Percentiles rank a stretch among this genome's conserved stretches.
These are phyloP conservation scores for Bipolaris victoriae DNA, from an alignment of 2,329 filamentous ascomycete genomes.

Conservation along the genomic window DNA sequence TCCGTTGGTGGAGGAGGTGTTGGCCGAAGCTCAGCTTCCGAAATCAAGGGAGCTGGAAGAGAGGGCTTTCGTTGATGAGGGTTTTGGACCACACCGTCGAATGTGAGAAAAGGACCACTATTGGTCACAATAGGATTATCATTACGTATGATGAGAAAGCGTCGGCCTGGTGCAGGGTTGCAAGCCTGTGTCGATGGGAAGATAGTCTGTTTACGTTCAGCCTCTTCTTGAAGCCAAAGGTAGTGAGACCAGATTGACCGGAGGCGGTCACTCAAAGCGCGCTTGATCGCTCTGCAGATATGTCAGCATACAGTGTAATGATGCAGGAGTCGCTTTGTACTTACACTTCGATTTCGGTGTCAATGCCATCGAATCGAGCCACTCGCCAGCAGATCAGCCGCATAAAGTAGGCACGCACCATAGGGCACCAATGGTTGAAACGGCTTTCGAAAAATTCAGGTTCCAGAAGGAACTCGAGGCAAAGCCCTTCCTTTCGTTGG, in stretches of 20 bases:
- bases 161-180: slow-evolving; percentile 81
- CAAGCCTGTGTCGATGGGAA: slow-evolving; percentile 80
- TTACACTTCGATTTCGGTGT: slow-evolving; percentile 70
- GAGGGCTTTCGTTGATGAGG: slow-evolving; percentile 43
- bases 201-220: slow-evolving; percentile 62
- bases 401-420: slow-evolving; percentile 94
- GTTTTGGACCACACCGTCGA: slow-evolving; percentile 63
- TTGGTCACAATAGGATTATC: slow-evolving; percentile 66
- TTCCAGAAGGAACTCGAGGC: slow-evolving; percentile 75
- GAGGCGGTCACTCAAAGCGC: slow-evolving; percentile 70
- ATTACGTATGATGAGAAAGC: slow-evolving; percentile 86
- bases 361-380: slow-evolving; percentile 73
- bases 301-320: slow-evolving; percentile 21
- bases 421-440: slow-evolving; percentile 94
- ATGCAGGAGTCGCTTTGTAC: slow-evolving; percentile 41
- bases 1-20: slow-evolving; percentile 38
- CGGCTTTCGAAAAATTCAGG: slow-evolving; percentile 77
- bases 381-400: slow-evolving; percentile 88
- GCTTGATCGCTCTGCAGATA: slow-evolving; percentile 68
- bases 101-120: slow-evolving; percentile 64
- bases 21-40: slow-evolving; percentile 39
- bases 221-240: slow-evolving; percentile 72
- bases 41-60: slow-evolving; percentile 23
- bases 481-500: slow-evolving; percentile 71
- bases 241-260: slow-evolving; percentile 80